These are phyloP conservation scores for Tubosaeta sp. DNA, from an alignment of 768 basidiomycete genomes.

Conservation along the genomic window DNA sequence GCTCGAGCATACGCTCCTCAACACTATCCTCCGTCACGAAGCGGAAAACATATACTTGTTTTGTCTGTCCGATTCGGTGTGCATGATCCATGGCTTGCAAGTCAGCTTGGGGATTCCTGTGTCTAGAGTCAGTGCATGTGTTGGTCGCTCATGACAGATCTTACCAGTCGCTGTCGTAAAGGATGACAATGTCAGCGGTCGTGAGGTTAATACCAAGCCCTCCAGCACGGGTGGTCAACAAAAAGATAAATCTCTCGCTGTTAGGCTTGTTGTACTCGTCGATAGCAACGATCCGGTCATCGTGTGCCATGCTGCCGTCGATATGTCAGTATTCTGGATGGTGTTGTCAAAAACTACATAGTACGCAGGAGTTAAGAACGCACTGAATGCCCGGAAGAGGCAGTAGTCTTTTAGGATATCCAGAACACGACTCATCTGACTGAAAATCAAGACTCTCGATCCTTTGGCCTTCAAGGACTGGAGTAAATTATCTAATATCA, in stretches of 20 bases:
- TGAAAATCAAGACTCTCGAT: slow-evolving; percentile 95
- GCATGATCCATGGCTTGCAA: slow-evolving; percentile 98
- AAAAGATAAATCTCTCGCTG: slow-evolving; percentile 94
- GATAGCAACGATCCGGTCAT: slow-evolving; percentile 91
- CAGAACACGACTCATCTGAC: slow-evolving; percentile 94
- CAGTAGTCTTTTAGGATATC: slow-evolving; percentile 98
- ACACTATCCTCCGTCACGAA: slow-evolving; percentile 95
- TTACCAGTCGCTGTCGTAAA: slow-evolving; percentile 96
- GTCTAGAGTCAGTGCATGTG: background rate
- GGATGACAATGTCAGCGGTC: slow-evolving; percentile 88
- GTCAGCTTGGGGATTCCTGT: slow-evolving; percentile 97
- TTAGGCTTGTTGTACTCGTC: slow-evolving; percentile 96
- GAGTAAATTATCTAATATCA: slow-evolving; percentile 93
- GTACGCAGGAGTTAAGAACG: slow-evolving; percentile 25
- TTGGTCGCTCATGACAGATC: slow-evolving; percentile 12
- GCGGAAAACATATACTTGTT: slow-evolving; percentile 96
- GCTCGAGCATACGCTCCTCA: slow-evolving; percentile 91
- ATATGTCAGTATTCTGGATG: slow-evolving; percentile 88
- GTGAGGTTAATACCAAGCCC: slow-evolving; percentile 97
- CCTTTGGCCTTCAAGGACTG: slow-evolving; percentile 85
- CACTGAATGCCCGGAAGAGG: slow-evolving; percentile 84
- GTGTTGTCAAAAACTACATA: slow-evolving; percentile 2
- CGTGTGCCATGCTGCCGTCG: slow-evolving; percentile 93
- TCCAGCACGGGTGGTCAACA: slow-evolving; percentile 94
- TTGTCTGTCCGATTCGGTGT: slow-evolving; percentile 94